Conservation (phyloP, 345 rosid genomes). For the Eucalyptus leucophloia region DNA sequence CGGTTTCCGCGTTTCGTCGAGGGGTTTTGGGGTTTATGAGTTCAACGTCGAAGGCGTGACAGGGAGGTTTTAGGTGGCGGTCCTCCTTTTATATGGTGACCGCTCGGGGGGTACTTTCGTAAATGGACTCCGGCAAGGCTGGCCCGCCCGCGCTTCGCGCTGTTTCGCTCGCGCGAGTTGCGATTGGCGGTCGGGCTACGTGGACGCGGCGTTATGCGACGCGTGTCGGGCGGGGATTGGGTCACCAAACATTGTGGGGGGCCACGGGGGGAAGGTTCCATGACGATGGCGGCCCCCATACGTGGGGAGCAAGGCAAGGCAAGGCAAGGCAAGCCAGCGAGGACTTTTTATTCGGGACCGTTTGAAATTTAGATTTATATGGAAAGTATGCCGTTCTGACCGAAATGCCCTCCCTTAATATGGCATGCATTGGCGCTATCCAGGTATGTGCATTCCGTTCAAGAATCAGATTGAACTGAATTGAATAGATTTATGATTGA, state of each 20-base stretch:
- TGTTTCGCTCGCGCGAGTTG: neutral
- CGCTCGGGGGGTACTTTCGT: neutral
- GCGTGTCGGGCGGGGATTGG: neutral
- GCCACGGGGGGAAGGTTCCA: neutral
- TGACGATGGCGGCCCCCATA: neutral
- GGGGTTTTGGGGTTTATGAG: neutral
- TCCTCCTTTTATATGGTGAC: neutral
- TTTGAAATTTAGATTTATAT: neutral
- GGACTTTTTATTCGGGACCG: neutral
- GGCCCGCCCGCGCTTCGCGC: neutral
- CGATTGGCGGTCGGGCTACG: neutral
- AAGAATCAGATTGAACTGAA: no score
- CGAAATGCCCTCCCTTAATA: neutral
- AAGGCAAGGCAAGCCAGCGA: neutral
- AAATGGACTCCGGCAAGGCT: neutral
- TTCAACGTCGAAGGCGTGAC: neutral
- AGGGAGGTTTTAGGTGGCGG: neutral
- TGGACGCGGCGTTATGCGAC: neutral
- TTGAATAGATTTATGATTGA: fast-evolving
- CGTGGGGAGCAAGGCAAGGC: neutral
- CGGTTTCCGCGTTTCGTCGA: neutral
- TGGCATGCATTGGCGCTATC: neutral
- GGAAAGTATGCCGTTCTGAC: neutral
- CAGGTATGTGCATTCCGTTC: fast-evolving
- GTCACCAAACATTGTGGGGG: neutral